These are phyloP conservation scores for Fusarium mangiferae DNA, from an alignment of 2,329 filamentous ascomycete species.

Conservation along the genomic window DNA sequence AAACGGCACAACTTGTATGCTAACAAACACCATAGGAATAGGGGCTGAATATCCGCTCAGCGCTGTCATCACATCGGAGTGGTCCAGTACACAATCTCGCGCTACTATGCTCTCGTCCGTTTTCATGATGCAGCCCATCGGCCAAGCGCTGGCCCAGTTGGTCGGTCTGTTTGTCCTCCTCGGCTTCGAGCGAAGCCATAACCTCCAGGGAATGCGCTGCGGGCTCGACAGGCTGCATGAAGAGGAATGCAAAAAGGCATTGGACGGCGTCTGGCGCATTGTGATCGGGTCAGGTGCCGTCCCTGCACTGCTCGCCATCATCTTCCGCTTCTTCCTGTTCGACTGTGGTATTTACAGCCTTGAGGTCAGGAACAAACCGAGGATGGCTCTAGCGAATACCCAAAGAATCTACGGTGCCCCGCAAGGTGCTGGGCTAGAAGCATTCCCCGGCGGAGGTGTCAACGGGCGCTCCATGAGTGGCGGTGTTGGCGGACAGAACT, in stretches of 20 bases:
- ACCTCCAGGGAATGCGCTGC: constrained; percentile 58
- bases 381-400: constrained; percentile 67
- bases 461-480: constrained; percentile 31
- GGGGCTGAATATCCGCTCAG: constrained; percentile 76
- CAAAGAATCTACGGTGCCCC: constrained; percentile 65
- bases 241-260: constrained; percentile 56
- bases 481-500: constrained; percentile 15
- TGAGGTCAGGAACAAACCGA: constrained; percentile 71
- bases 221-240: constrained; percentile 58
- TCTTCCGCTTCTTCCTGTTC: constrained; percentile 74
- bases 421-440: constrained; percentile 28
- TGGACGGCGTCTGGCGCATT: constrained; percentile 74
- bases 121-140: constrained; percentile 76
- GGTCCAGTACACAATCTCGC: constrained; percentile 69
- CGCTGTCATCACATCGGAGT: constrained; percentile 76
- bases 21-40: constrained; percentile 56
- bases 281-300: constrained; percentile 73
- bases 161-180: constrained; percentile 66
- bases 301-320: constrained; percentile 70
- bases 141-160: constrained; percentile 72
- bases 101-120: constrained; percentile 75
- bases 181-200: constrained; percentile 55
- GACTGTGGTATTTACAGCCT: constrained; percentile 73
- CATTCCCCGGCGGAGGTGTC: constrained; percentile 23
- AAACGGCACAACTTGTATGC: constrained; percentile 1